Evolutionary conservation across 495 filamentous ascomycete genomes (phyloP).

Genomic region (Physcia stellaris): DNA sequence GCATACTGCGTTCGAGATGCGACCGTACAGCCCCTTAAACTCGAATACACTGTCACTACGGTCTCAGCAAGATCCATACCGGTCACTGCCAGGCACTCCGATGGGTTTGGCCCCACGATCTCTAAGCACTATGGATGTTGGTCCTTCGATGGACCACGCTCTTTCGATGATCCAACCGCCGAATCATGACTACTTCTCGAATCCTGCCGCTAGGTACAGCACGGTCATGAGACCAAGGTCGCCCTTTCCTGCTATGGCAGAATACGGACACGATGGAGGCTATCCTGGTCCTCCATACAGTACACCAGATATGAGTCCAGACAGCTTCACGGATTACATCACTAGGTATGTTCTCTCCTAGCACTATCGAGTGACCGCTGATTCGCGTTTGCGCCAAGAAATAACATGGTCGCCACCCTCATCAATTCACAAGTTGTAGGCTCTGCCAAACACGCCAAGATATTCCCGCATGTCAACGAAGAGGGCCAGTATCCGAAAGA

Average conservation of each 20-base stretch:
- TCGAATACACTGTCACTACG: constrained; percentile 3
- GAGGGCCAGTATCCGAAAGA: constrained; percentile 5
- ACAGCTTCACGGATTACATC: too few relatives aligned
- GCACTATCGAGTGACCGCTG: too few relatives aligned
- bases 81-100: constrained; percentile 6
- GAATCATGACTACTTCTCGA: constrained; percentile 4
- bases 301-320: too few relatives aligned
- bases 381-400: too few relatives aligned
- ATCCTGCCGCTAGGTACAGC: not conserved
- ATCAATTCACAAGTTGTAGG: not conserved
- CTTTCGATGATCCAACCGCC: too few relatives aligned
- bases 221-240: not conserved
- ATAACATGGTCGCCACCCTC: constrained; percentile 1
- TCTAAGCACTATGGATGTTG: not conserved
- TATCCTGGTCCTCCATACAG: too few relatives aligned
- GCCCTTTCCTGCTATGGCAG: constrained; percentile 1
- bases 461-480: constrained; percentile 1
- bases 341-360: too few relatives aligned
- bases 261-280: not conserved
- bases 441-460: constrained; percentile 1
- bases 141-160: constrained; percentile 3
- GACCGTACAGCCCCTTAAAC: too few relatives aligned
- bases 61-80: constrained; percentile 2
- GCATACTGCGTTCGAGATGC: too few relatives aligned
- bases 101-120: constrained; percentile 4